These are phyloP conservation scores for Talaromyces liani DNA, from an alignment of 495 filamentous ascomycete species.

Conservation along the genomic window DNA sequence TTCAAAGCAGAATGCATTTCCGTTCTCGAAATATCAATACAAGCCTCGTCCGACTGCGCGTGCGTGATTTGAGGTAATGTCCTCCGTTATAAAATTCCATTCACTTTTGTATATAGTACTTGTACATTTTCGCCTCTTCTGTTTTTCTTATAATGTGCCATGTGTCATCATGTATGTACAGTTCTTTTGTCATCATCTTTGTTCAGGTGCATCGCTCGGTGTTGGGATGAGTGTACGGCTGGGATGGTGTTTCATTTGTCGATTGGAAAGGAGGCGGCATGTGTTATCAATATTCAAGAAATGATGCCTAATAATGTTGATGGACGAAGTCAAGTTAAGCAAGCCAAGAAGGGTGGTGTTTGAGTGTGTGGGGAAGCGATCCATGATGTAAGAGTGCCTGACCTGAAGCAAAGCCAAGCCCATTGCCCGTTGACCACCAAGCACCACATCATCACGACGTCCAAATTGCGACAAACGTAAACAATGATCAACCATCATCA, in stretches of 20 bases:
- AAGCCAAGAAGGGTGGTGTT: no score
- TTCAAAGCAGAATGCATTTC: neutral
- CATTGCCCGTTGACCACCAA: neutral
- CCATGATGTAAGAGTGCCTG: neutral
- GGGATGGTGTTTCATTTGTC: neutral
- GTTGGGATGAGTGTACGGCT: slow-evolving; percentile 14
- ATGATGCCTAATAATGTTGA: neutral
- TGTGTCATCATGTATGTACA: slow-evolving; percentile 4
- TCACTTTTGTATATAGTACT: slow-evolving; percentile 9
- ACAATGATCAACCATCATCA: neutral
- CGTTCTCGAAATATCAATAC: slow-evolving; percentile 1
- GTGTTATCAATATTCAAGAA: neutral
- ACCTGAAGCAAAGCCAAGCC: neutral
- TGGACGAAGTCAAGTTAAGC: neutral
- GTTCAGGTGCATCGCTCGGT: slow-evolving; percentile 23
- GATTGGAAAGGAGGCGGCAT: neutral
- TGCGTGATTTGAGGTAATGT: slow-evolving; percentile 14
- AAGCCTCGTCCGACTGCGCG: slow-evolving; percentile 20
- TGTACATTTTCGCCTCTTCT: slow-evolving; percentile 6
- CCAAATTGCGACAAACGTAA: neutral
- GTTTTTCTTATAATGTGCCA: neutral
- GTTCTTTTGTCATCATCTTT: slow-evolving; percentile 11
- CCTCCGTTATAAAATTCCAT: slow-evolving; percentile 3
- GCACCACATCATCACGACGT: neutral
- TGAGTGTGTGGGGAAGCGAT: neutral